Evolutionary conservation across 176 grass and related monocot genomes (phyloP).

Genomic region (Oryza meyeriana): DNA sequence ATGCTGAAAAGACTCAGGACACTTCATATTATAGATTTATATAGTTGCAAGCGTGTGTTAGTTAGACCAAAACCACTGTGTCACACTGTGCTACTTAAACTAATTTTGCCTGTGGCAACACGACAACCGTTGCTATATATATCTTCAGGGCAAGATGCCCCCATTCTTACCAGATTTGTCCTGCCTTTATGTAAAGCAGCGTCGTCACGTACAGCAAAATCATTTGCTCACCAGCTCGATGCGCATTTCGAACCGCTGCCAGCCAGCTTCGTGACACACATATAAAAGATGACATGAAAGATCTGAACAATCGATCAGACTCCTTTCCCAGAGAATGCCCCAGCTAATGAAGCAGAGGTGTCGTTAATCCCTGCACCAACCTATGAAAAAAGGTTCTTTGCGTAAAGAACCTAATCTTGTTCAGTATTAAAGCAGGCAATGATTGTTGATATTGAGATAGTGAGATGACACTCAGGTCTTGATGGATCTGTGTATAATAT

Average conservation of each 20-base stretch:
- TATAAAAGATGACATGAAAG: background rate
- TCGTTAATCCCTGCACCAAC: background rate
- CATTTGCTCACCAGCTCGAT: background rate
- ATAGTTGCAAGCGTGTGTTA: background rate
- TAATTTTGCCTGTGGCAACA: background rate
- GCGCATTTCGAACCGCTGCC: background rate
- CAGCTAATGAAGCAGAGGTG: background rate
- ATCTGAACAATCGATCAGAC: background rate
- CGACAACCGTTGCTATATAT: background rate
- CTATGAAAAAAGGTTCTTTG: background rate
- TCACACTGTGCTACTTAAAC: background rate
- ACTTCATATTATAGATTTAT: background rate
- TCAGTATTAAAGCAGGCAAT: background rate
- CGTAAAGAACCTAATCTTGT: background rate
- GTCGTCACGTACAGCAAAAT: conserved; percentile 1
- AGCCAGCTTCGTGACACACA: background rate
- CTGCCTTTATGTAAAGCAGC: conserved; percentile 12
- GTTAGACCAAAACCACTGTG: background rate
- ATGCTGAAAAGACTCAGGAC: background rate
- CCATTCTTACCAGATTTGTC: background rate
- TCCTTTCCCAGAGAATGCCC: background rate
- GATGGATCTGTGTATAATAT: background rate
- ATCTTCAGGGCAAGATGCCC: background rate
- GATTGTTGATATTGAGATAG: background rate
- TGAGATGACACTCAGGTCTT: background rate